A percentile compares a stretch with the other conserved stretches of the same genome.
phyloP scores from a whole-genome alignment of 75 land plant genomes.

The Cupressus sempervirens region DNA sequence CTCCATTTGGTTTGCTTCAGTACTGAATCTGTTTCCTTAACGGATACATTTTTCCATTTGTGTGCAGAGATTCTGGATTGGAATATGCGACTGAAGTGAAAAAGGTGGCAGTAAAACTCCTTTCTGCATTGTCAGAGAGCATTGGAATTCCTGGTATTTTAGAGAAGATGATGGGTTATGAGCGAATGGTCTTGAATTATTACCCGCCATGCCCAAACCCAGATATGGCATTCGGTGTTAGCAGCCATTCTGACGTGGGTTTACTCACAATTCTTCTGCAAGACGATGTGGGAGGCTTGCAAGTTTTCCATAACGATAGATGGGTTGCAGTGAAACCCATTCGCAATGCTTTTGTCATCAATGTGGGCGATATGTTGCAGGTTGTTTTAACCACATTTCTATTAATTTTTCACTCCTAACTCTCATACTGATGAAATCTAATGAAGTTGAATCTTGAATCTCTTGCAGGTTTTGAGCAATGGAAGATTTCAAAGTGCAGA shows the following conservation, averaged over 20 bases:
- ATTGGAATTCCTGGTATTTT: constrained; percentile 40
- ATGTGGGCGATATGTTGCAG: not conserved
- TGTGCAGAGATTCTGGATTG: constrained; percentile 27
- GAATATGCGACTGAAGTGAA: constrained; percentile 23
- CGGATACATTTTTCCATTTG: not conserved
- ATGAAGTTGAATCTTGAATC: not conserved
- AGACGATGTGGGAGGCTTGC: constrained; percentile 52
- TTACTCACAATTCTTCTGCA: constrained; percentile 40
- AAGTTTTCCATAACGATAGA: constrained; percentile 27
- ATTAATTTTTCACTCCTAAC: not conserved
- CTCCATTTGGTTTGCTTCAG: not conserved
- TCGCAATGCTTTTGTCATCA: not conserved
- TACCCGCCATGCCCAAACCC: constrained; percentile 38
- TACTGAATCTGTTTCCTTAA: not conserved
- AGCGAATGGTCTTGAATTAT: constrained; percentile 13
- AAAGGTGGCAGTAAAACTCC: constrained; percentile 23
- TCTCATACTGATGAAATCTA: not conserved
- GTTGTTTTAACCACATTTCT: not conserved
- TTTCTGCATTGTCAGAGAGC: constrained; percentile 50
- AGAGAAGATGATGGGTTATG: constrained; percentile 29
- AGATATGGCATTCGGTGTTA: constrained; percentile 29
- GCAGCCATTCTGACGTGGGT: constrained; percentile 40
- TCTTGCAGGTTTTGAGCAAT: constrained; percentile 14
- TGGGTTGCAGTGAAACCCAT: constrained; percentile 29
- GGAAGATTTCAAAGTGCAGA: constrained; percentile 10